phyloP scores from a whole-genome alignment of 73 alveolate genomes.

The Tetrahymena elliotti region DNA sequence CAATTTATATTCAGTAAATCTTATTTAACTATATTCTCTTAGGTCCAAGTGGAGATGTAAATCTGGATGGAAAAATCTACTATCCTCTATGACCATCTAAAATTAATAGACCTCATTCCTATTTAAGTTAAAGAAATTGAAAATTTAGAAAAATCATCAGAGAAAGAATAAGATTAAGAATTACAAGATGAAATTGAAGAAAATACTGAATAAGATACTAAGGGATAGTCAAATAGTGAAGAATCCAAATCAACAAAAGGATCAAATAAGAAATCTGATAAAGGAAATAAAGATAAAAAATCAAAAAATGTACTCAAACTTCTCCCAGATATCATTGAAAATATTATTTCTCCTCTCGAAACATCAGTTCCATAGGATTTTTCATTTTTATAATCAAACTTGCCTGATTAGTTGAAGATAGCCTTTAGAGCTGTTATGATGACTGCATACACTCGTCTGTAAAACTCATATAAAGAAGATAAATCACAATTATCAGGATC shows the following conservation, averaged over 20 bases:
- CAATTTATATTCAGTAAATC: background rate
- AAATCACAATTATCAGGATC: background rate
- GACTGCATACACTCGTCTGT: background rate
- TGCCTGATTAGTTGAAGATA: background rate
- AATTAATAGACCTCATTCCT: background rate
- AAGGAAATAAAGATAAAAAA: background rate
- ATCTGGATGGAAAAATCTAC: background rate
- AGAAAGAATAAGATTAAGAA: background rate
- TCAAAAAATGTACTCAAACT: background rate
- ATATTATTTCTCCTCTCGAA: background rate
- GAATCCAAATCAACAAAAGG: background rate
- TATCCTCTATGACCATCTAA: background rate
- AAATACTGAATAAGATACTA: background rate
- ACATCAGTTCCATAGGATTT: background rate
- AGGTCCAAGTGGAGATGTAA: background rate
- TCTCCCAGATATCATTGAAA: background rate
- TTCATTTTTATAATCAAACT: background rate
- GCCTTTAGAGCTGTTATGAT: background rate
- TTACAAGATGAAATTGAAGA: background rate
- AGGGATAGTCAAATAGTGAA: background rate
- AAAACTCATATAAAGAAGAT: background rate
- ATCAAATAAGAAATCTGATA: background rate
- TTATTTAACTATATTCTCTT: background rate
- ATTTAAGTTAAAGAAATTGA: background rate
- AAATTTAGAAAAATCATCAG: background rate